Base-by-base conservation (phyloP, 75 land plant species). In the Cunninghamia lanceolata region DNA sequence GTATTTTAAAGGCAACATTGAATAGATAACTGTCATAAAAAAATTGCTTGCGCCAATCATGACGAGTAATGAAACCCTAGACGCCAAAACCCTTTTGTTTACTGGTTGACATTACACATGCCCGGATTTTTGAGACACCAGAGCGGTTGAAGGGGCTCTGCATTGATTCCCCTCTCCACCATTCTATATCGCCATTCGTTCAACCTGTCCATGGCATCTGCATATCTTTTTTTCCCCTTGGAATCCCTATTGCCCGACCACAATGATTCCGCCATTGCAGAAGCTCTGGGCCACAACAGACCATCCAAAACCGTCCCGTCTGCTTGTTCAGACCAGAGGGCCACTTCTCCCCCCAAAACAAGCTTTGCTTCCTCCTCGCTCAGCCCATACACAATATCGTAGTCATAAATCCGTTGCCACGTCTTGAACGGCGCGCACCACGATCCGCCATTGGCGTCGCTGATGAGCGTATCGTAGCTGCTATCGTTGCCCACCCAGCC, bases 311-410 rank as follows among this genome's bases (percentile, higher is more conserved):
- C 98, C 3, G 94, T 88, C 32, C 82, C 84, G 83, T 96, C 99
- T 2, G 98, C 91, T 85, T 94, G 95, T 88, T 97, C 99, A 39
- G 99, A 96, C 99, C 98, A 97, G 45, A 97, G 85, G 82, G 96
- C 96, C 79, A 93, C 99, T 90, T 96, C 99, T 34, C 94, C 99
- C 0, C 99, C 99, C 35, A 97, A 34, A 83, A 97, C 96, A 63
- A 96, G 84, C 88, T 78, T 82, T 17, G 90, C 88, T 87, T 97
- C 99, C 89, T 32, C 82, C 39, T 54, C 63, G 36, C 84, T 90
- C 84, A 93, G 89, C 50, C 91, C 91, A 87, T 88, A 87, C 50
- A 86, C 84, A 71, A 93, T 92, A 83, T 93, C 94, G 85, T 90
- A 93, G 85, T 94, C 91, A 46, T 96, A 96, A 25, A 96, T 89